A percentile compares a stretch with the other conserved stretches of the same genome.
phyloP scores from a whole-genome alignment of 768 basidiomycete species.

The Kwoniella newhampshirensis region DNA sequence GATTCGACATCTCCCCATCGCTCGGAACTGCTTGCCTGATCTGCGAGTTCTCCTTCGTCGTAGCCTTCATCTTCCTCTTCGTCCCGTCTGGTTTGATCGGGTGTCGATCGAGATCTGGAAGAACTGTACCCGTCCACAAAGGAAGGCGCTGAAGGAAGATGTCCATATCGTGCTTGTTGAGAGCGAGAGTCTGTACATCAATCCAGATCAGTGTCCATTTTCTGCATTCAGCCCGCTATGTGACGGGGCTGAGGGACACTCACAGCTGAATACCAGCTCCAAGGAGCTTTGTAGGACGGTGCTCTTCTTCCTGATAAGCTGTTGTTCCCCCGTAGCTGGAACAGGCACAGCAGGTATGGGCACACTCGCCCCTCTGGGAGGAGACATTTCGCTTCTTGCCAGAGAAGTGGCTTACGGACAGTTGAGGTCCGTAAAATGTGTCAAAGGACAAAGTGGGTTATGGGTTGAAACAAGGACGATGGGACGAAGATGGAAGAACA shows the following conservation, averaged over 20 bases:
- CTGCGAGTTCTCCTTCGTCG: constrained; percentile 20
- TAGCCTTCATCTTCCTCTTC: constrained; percentile 11
- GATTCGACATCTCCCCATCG: constrained; percentile 14
- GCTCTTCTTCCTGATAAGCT: constrained; percentile 10
- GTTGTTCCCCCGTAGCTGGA: constrained; percentile 1
- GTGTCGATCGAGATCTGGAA: constrained; percentile 15
- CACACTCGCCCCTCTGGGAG: constrained; percentile 3
- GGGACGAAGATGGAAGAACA: no score
- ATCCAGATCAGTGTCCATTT: neutral
- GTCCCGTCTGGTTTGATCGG: neutral
- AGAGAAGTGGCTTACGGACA: no score
- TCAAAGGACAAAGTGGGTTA: no score
- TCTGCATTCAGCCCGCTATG: neutral
- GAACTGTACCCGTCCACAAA: constrained; percentile 32
- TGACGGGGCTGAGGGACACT: constrained; percentile 9
- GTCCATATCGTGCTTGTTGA: constrained; percentile 42
- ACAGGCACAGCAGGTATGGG: constrained; percentile 24
- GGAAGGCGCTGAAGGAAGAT: constrained; percentile 44
- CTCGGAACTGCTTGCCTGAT: neutral
- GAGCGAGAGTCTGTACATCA: constrained; percentile 41
- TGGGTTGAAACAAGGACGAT: no score
- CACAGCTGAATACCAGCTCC: constrained; percentile 45
- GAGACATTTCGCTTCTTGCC: neutral
- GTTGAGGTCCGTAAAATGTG: no score
- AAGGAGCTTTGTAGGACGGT: constrained; percentile 33